phyloP scores from a whole-genome alignment of 208 protist species.

The Trichomonas tenax region DNA sequence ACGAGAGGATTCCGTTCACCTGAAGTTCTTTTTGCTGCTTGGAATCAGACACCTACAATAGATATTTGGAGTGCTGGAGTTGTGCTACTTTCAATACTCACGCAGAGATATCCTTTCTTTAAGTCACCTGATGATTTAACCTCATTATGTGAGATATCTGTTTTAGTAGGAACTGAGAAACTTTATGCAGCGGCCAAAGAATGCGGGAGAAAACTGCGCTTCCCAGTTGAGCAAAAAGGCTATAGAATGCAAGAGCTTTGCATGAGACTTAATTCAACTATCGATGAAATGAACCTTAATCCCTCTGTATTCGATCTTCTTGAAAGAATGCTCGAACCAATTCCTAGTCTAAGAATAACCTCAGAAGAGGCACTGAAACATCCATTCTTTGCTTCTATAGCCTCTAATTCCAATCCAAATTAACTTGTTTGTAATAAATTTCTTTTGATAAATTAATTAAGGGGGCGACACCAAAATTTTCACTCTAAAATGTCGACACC shows the following conservation, averaged over 20 bases:
- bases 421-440: no score
- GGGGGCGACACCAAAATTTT: not conserved
- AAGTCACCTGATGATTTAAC: constrained; percentile 26
- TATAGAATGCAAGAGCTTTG: not conserved
- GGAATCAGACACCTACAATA: not conserved
- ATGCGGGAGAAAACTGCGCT: not conserved
- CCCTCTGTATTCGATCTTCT: not conserved
- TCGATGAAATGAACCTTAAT: not conserved
- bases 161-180: not conserved
- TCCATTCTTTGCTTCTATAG: not conserved
- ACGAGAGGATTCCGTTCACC: constrained; percentile 27
- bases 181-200: not conserved
- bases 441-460: no score
- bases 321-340: not conserved
- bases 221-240: not conserved
- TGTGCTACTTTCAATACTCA: constrained; percentile 24
- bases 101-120: constrained; percentile 30
- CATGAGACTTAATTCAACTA: not conserved
- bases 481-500: not conserved
- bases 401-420: no score
- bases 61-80: constrained; percentile 30
- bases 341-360: not conserved
- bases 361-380: not conserved
- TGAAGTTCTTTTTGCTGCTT: constrained; percentile 14
- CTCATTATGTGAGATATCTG: constrained; percentile 8